Conservation (phyloP, 768 basidiomycete genomes). For the Lentinula guzmanii region DNA sequence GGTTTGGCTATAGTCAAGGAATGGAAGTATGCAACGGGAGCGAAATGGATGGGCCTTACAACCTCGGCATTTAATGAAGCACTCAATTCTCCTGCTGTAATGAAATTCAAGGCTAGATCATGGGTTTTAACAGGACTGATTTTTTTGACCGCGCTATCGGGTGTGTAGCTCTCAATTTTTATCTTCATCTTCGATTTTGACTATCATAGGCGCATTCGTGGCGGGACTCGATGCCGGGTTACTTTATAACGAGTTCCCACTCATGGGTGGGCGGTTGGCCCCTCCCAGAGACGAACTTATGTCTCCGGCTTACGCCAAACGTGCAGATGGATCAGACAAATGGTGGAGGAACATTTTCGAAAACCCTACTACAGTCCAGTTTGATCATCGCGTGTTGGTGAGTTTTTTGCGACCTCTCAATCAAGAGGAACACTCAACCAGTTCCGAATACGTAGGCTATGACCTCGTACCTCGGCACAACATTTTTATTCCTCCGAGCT, state of each 20-base stretch:
- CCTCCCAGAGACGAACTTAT: conserved; percentile 84
- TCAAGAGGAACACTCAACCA: background rate
- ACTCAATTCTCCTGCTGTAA: conserved; percentile 51
- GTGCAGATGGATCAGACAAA: conserved; percentile 61
- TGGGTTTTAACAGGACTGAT: conserved; percentile 71
- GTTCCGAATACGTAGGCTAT: conserved; percentile 52
- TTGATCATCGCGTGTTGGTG: conserved; percentile 90
- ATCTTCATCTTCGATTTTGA: background rate
- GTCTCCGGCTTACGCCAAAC: conserved; percentile 68
- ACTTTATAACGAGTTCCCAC: conserved; percentile 96
- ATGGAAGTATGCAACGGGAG: conserved; percentile 60
- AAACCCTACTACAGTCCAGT: conserved; percentile 97
- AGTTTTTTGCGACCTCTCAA: conserved; percentile 22
- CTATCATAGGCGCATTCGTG: conserved; percentile 81
- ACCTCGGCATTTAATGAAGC: conserved; percentile 35
- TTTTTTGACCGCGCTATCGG: conserved; percentile 88
- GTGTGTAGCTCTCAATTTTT: conserved; percentile 31
- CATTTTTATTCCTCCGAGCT: conserved; percentile 45
- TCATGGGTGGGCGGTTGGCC: conserved; percentile 85
- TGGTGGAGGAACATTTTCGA: conserved; percentile 97
- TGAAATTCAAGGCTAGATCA: conserved; percentile 52
- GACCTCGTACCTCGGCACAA: conserved; percentile 71
- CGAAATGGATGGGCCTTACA: conserved; percentile 51
- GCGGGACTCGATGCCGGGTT: conserved; percentile 96
- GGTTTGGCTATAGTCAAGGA: conserved; percentile 76